Conservation (phyloP, 768 basidiomycete genomes). For the Phaeotremella skinneri region DNA sequence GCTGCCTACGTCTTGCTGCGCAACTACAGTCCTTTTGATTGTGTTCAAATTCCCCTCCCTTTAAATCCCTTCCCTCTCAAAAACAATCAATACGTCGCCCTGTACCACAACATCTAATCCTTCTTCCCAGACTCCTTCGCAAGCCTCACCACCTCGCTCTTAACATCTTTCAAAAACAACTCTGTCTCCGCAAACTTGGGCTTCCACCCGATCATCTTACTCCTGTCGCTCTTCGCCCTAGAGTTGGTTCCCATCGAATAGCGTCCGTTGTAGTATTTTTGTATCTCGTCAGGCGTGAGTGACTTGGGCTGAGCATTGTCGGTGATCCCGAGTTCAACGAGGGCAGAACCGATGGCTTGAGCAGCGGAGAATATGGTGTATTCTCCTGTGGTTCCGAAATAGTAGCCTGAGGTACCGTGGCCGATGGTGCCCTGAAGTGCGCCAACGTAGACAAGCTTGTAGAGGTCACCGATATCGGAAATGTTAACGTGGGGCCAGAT, state of each 20-base stretch:
- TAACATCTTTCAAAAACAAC: conserved; percentile 26
- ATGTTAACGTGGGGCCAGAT: conserved; percentile 49
- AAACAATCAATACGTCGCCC: too few species aligned
- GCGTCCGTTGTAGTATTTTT: conserved; percentile 46
- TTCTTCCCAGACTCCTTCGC: conserved; percentile 29
- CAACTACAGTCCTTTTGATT: too few species aligned
- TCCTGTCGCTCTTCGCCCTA: conserved; percentile 36
- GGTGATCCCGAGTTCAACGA: conserved; percentile 31
- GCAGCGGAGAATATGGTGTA: conserved; percentile 35
- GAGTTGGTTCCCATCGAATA: conserved; percentile 41
- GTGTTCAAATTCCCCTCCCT: too few species aligned
- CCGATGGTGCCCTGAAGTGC: conserved; percentile 37
- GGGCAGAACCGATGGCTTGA: conserved; percentile 38
- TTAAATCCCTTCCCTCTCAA: too few species aligned
- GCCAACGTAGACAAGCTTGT: conserved; percentile 36
- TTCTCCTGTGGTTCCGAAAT: conserved; percentile 48
- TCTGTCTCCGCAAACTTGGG: conserved; percentile 35
- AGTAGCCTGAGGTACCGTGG: conserved; percentile 48
- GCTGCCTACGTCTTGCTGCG: too few species aligned
- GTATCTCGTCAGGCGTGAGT: conserved; percentile 41
- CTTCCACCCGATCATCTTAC: conserved; percentile 48
- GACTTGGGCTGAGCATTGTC: conserved; percentile 34
- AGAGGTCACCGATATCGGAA: conserved; percentile 40
- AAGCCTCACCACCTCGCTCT: conserved; percentile 25
- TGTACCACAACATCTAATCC: not conserved